Base-by-base conservation (phyloP, 2,329 filamentous ascomycete genomes). In the Zymoseptoria ardabiliae region DNA sequence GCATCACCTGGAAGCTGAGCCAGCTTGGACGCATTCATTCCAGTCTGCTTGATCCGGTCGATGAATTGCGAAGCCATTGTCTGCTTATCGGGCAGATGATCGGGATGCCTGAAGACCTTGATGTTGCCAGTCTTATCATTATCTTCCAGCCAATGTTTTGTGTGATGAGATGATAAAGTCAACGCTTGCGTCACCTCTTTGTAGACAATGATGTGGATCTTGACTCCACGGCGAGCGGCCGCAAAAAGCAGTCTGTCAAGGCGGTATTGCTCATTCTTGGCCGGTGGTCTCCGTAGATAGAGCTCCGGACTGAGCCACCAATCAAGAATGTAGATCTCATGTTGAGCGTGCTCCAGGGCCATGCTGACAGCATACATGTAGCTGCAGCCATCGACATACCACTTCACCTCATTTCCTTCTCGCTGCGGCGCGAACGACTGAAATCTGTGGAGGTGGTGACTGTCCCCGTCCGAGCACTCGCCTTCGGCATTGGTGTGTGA, bases 271-370 rank as follows among this genome's bases (percentile, higher is more conserved):
- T 95, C 87, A 74, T 95, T 91, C 71, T 84, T 82, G 20, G 89
- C 84, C 8, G 91, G 91, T 2, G 92, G 91, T 22, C 91, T 84
- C 65, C 91, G 85, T 35, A 97, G 81, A 71, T 94, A 96, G 25
- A 97, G 78, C 75, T 96, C 92, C 0, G 92, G 91, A 58, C 87
- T 91, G 64, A 96, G 75, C 91, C 91, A 96, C 91, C 81, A 69
- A 45, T 71, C 70, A 50, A 96, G 77, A 64, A 96, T 95, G 82
- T 88, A 92, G 66, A 96, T 88, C 50, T 83, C 88, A 66, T 93
- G 85, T 64, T 79, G 81, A 2, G 91, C 91, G 69, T 83, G 85
- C 75, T 94, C 88, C 55, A 96, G 76, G 1, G 91, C 91, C 63
- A 87, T 79, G 25, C 87, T 90, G 1, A 96, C 89, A 13, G 91